Percentiles rank a stretch among this genome's conserved stretches.
Conservation (phyloP, 2,329 filamentous ascomycete genomes). For the Penicillium janthinellum region DNA sequence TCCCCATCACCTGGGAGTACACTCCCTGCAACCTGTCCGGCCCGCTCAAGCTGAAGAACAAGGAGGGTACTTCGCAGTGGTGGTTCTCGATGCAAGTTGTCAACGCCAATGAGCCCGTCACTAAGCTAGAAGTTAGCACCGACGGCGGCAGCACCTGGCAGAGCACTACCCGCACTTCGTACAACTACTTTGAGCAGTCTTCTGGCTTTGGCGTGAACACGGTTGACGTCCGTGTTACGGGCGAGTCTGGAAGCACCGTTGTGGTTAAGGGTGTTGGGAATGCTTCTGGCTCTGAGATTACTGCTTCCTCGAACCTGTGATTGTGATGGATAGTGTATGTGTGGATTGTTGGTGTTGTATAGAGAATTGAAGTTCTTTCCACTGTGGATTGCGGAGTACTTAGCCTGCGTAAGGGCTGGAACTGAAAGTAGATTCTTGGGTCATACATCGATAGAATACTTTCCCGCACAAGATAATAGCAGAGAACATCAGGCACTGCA, state of each 20-base stretch:
- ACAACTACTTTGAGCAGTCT: constrained; percentile 65
- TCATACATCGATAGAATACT: no score
- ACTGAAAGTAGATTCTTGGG: no score
- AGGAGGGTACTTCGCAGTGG: constrained; percentile 49
- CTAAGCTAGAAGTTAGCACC: constrained; percentile 61
- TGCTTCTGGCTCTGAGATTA: constrained; percentile 21
- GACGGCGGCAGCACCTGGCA: constrained; percentile 63
- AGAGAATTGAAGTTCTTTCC: neutral
- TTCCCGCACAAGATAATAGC: no score
- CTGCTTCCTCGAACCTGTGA: constrained; percentile 30
- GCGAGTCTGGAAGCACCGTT: constrained; percentile 54
- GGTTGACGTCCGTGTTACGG: constrained; percentile 61
- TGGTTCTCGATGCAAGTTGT: constrained; percentile 67
- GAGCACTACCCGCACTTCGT: constrained; percentile 55
- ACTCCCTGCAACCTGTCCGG: constrained; percentile 55
- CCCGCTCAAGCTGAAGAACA: constrained; percentile 56
- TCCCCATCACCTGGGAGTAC: constrained; percentile 53
- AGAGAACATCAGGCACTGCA: no score
- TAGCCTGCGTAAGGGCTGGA: no score
- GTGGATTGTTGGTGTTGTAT: neutral
- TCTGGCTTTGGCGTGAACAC: constrained; percentile 58
- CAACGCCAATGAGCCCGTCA: constrained; percentile 61
- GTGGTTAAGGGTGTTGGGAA: constrained; percentile 53
- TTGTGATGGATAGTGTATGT: neutral
- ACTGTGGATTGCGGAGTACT: no score